Evolutionary conservation across 2,329 filamentous ascomycete species (phyloP).

Genomic region (Fusarium sp.): DNA sequence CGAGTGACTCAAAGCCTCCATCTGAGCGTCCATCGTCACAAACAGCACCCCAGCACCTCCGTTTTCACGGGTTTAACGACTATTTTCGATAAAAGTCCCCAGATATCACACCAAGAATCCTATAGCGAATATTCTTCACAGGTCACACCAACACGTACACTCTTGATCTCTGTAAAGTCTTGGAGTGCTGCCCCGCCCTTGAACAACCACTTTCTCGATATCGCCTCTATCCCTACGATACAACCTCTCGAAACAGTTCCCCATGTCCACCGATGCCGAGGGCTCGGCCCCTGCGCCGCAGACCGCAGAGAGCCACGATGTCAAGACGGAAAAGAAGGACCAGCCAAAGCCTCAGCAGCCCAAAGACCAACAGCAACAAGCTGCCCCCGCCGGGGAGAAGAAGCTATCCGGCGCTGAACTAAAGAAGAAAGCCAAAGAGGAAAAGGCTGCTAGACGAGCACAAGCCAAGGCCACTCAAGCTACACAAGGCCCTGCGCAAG

Average conservation of each 20-base stretch:
- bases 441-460: slow-evolving; percentile 88
- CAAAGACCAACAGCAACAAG: slow-evolving; percentile 41
- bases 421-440: slow-evolving; percentile 90
- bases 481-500: slow-evolving; percentile 56
- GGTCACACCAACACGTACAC: slow-evolving; percentile 14
- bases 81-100: background rate
- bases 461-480: slow-evolving; percentile 72
- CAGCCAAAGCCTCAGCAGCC: slow-evolving; percentile 42
- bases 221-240: slow-evolving; percentile 18
- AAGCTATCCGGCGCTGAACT: slow-evolving; percentile 82
- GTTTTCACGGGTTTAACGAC: slow-evolving; percentile 4
- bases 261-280: slow-evolving; percentile 53
- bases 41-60: slow-evolving; percentile 16
- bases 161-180: slow-evolving; percentile 14
- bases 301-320: slow-evolving; percentile 44
- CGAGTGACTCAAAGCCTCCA: slow-evolving; percentile 53
- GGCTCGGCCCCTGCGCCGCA: slow-evolving; percentile 49
- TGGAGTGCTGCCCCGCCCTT: slow-evolving; percentile 43
- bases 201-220: slow-evolving; percentile 31
- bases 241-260: slow-evolving; percentile 15
- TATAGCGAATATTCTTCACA: background rate
- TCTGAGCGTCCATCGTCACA: slow-evolving; percentile 24
- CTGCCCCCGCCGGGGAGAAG: slow-evolving; percentile 54
- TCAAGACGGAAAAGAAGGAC: slow-evolving; percentile 47
- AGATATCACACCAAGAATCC: background rate